Base-by-base conservation (phyloP, 176 grass and related monocot species). In the Oryza glumipatula region DNA sequence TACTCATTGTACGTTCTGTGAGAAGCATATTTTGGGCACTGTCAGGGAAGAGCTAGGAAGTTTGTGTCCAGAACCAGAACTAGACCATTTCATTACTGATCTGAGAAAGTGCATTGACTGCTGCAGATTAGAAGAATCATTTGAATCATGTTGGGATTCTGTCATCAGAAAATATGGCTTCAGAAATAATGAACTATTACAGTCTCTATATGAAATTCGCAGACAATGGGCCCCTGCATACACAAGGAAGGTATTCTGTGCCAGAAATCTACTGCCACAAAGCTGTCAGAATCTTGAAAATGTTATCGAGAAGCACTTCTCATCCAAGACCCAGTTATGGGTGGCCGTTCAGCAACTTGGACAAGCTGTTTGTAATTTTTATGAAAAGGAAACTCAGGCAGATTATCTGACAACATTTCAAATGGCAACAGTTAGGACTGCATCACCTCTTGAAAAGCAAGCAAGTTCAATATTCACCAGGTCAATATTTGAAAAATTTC, bases 361-460 rank as follows among this genome's bases (percentile, higher is more conserved):
- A 63, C 87, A 94, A 48, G 87, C 72, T 43, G 82, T 98, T 75
- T 86, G 83, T 72, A 90, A n/a, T 74, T 89, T 49, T 51, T 81
- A 86, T 78, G 91, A 88, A 23, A 88, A 67, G 24, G 96, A 98
- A 84, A 78, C 80, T 69, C 91, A 90, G 76, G 91, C 74, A 0
- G 96, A 98, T 88, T 98, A 94, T 87, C 49, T 88, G 11, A 95
- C 96, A 80, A 83, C 75, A 32, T 95, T 92, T 84, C 85, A 94
- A 77, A 90, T 76, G 72, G 91, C 93, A 58, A 48, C 24, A 41
- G 38, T 95, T 36, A 87, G 73, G 47, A 98, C 96, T 47, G 89
- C 96, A 65, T 95, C 96, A 12, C 96, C 96, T 67, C 72, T 98
- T 56, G 94, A 97, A 70, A 97, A 97, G 36, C 91, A 94, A 65